These are phyloP conservation scores for Citrullus mucosospermus DNA, from an alignment of 306 rosid genomes.

Conservation along the genomic window DNA sequence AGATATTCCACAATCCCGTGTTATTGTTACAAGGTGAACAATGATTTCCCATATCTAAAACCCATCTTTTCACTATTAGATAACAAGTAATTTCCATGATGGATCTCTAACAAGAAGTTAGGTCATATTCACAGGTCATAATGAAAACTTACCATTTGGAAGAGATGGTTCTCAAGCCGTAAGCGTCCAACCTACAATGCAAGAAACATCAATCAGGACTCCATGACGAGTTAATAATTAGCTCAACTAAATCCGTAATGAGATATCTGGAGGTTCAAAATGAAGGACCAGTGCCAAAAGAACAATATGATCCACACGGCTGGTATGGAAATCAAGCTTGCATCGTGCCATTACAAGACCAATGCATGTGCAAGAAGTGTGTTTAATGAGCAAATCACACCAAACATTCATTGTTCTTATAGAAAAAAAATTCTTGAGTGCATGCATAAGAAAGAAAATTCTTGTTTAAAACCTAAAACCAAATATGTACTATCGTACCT, in stretches of 20 bases:
- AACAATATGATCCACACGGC: neutral
- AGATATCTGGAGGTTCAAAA: neutral
- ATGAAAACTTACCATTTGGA: slow-evolving; percentile 58
- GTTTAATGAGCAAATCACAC: neutral
- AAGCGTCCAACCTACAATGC: slow-evolving; percentile 48
- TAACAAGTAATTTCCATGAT: neutral
- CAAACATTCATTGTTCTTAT: neutral
- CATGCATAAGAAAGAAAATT: neutral
- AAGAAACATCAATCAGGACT: slow-evolving; percentile 9
- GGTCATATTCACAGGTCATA: neutral
- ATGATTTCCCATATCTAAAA: neutral
- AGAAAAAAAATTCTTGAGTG: neutral
- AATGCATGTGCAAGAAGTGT: neutral
- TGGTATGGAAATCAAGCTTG: neutral
- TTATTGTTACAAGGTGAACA: neutral
- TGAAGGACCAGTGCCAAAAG: neutral
- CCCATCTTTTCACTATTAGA: neutral
- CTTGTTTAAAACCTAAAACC: neutral
- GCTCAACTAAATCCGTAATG: neutral
- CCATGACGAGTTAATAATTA: neutral
- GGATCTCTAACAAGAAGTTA: neutral
- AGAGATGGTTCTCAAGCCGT: slow-evolving; percentile 51
- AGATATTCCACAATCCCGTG: neutral
- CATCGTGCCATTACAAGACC: neutral
- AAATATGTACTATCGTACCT: slow-evolving; percentile 25